phyloP scores from a whole-genome alignment of 2,329 filamentous ascomycete genomes.

The Alternaria angustiovoidea region DNA sequence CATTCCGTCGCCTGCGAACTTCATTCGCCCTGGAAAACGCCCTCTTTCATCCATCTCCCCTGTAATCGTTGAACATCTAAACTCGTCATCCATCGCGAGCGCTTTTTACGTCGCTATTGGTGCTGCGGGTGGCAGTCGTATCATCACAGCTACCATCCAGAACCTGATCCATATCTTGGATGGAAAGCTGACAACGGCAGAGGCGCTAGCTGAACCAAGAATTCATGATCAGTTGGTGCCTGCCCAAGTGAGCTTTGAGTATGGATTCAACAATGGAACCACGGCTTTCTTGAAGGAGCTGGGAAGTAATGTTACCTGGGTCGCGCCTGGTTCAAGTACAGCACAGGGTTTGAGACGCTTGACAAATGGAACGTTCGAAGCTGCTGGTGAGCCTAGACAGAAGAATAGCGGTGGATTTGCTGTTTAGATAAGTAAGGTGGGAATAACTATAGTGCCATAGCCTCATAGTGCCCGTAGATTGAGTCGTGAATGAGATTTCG shows the following conservation, averaged over 20 bases:
- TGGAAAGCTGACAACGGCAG: constrained; percentile 64
- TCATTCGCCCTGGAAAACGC: constrained; percentile 79
- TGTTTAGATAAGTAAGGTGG: constrained; percentile 44
- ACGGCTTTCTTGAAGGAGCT: constrained; percentile 68
- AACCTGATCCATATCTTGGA: constrained; percentile 78
- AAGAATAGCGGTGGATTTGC: constrained; percentile 71
- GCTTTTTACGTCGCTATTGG: constrained; percentile 73
- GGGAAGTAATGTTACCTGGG: constrained; percentile 77
- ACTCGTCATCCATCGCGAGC: constrained; percentile 55
- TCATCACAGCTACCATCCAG: constrained; percentile 81
- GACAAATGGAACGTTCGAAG: constrained; percentile 75
- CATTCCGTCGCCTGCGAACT: constrained; percentile 81
- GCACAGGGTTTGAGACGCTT: constrained; percentile 74
- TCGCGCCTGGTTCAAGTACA: constrained; percentile 68
- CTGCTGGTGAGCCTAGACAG: constrained; percentile 79
- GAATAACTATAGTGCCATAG: neutral
- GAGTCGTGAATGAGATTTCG: neutral
- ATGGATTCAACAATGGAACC: constrained; percentile 70
- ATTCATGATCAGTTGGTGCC: constrained; percentile 86
- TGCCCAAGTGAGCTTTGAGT: constrained; percentile 73
- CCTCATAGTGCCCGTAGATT: neutral
- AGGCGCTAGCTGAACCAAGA: constrained; percentile 72
- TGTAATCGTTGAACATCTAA: constrained; percentile 72
- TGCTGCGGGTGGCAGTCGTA: constrained; percentile 81
- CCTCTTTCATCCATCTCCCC: constrained; percentile 85